These are phyloP conservation scores for Trichoderma gracile DNA, from an alignment of 2,329 filamentous ascomycete genomes.

Conservation along the genomic window DNA sequence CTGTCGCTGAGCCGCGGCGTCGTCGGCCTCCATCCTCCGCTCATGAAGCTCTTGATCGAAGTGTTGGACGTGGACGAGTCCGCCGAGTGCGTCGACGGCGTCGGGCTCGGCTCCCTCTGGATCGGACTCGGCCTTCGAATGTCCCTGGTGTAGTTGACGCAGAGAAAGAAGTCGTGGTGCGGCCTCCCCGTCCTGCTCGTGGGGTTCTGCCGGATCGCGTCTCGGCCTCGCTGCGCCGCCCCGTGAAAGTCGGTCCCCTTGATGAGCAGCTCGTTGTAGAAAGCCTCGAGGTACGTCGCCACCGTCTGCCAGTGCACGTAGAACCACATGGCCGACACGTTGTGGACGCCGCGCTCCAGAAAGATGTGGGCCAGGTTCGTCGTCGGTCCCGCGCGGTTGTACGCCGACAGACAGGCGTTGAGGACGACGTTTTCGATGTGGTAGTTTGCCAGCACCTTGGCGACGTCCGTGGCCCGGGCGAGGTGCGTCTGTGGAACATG, in stretches of 20 bases:
- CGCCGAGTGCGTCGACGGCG: conserved; percentile 31
- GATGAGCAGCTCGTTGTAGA: conserved; percentile 34
- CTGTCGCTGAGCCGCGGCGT: conserved; percentile 31
- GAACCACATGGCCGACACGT: conserved; percentile 38
- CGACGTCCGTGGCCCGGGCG: conserved; percentile 31
- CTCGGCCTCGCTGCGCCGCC: conserved; percentile 35
- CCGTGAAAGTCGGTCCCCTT: conserved; percentile 34
- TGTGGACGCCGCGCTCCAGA: conserved; percentile 33
- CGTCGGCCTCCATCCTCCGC: conserved; percentile 29
- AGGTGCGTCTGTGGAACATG: conserved; percentile 32
- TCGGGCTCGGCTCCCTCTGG: conserved; percentile 30
- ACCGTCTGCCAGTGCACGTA: conserved; percentile 36
- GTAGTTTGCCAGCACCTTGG: conserved; percentile 31
- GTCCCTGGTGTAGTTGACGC: conserved; percentile 36
- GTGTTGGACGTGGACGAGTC: conserved; percentile 31
- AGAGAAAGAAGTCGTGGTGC: conserved; percentile 36
- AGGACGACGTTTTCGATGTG: conserved; percentile 36
- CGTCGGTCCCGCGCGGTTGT: conserved; percentile 31
- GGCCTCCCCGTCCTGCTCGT: conserved; percentile 29
- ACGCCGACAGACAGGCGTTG: conserved; percentile 36
- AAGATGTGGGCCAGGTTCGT: conserved; percentile 36
- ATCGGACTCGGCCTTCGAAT: conserved; percentile 27
- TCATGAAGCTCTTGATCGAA: conserved; percentile 30
- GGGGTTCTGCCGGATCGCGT: conserved; percentile 32
- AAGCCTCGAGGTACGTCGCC: conserved; percentile 34